These are phyloP conservation scores for peach (Prunus persica) DNA, from an alignment of 306 rosid species.

Conservation along the genomic window DNA sequence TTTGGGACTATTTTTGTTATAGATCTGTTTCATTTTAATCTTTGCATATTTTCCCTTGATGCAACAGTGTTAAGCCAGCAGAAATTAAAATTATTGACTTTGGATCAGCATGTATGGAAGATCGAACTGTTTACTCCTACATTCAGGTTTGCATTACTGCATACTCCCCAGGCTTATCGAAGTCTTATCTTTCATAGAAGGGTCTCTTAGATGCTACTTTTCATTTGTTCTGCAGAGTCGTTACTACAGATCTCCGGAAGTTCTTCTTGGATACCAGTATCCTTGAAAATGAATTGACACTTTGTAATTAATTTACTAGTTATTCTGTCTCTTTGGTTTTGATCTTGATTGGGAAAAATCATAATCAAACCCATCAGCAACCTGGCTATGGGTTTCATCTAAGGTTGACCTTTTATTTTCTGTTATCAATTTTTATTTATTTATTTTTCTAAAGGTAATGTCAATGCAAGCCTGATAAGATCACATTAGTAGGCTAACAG, in stretches of 20 bases:
- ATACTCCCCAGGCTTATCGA: constrained; percentile 6
- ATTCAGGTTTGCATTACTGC: constrained; percentile 66
- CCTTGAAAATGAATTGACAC: constrained; percentile 44
- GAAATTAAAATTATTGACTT: constrained; percentile 95
- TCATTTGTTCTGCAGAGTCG: constrained; percentile 76
- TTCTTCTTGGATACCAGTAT: constrained; percentile 99
- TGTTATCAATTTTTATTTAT: too few species aligned
- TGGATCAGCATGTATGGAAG: constrained; percentile 99
- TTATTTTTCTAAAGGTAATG: too few species aligned
- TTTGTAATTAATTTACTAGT: not conserved
- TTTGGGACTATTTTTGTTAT: constrained; percentile 12
- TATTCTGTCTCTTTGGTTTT: constrained; percentile 6
- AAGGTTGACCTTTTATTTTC: not conserved
- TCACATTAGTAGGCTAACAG: not conserved
- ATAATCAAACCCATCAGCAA: too few species aligned
- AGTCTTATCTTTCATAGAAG: constrained; percentile 24
- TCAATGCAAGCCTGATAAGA: too few species aligned
- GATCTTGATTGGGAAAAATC: not conserved
- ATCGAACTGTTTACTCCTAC: constrained; percentile 98
- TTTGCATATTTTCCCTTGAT: constrained; percentile 28
- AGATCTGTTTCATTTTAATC: constrained; percentile 32
- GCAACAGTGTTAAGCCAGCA: constrained; percentile 72
- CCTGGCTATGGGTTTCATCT: not conserved
- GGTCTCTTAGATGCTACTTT: constrained; percentile 18
- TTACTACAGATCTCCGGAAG: constrained; percentile 97